These are phyloP conservation scores for Pleurotus sapidus DNA, from an alignment of 768 basidiomycete species.

Conservation along the genomic window DNA sequence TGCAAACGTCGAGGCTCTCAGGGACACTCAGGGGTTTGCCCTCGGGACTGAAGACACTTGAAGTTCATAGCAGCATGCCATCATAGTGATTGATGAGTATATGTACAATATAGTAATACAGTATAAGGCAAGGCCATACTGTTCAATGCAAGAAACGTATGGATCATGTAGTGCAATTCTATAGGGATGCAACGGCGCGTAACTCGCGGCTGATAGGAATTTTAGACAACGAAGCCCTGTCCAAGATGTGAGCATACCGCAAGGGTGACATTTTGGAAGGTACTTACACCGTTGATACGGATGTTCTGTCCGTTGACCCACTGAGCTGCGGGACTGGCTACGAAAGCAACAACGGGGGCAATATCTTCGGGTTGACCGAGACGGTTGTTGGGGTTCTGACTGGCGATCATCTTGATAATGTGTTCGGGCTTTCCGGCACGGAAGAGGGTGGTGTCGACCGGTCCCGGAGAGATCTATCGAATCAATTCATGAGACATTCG, in stretches of 20 bases:
- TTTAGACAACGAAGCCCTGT: slow-evolving; percentile 4
- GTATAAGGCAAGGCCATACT: too few species aligned
- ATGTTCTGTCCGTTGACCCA: slow-evolving; percentile 62
- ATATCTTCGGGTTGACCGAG: slow-evolving; percentile 52
- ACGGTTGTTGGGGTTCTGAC: slow-evolving; percentile 42
- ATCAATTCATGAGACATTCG: neutral
- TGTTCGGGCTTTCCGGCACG: slow-evolving; percentile 47
- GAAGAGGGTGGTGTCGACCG: slow-evolving; percentile 55
- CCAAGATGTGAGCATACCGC: too few species aligned
- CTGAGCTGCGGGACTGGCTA: slow-evolving; percentile 47
- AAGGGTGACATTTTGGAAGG: too few species aligned
- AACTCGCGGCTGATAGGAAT: neutral
- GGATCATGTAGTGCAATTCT: too few species aligned
- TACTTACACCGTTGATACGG: slow-evolving; percentile 54
- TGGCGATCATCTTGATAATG: slow-evolving; percentile 42
- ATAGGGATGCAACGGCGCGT: neutral
- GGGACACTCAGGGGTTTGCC: too few species aligned
- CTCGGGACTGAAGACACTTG: too few species aligned
- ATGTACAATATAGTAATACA: too few species aligned
- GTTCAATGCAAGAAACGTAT: too few species aligned
- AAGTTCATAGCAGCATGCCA: too few species aligned
- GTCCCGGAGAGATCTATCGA: slow-evolving; percentile 15
- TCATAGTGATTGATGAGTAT: too few species aligned
- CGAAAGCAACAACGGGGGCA: slow-evolving; percentile 49
- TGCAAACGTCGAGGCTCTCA: too few species aligned